Percentiles rank a stretch among this genome's conserved stretches.
Evolutionary conservation across 1,284 basidiomycete species (phyloP).

Genomic region (Agaricales sp.): DNA sequence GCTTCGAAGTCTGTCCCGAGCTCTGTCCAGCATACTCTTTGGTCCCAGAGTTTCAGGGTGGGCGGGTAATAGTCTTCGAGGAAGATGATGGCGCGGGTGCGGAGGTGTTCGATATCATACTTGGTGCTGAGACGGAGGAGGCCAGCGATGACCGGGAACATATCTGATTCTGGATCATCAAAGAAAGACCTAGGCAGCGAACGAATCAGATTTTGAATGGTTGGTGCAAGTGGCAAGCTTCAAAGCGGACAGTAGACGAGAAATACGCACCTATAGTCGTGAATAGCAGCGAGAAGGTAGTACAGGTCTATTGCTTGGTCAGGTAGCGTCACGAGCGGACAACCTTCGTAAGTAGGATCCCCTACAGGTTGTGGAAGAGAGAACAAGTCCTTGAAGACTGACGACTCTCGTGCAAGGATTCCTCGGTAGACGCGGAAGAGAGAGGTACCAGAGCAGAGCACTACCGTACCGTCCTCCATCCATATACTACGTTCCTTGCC

Average conservation of each 20-base stretch:
- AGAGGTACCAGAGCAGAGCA: conserved; percentile 22
- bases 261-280: conserved; percentile 24
- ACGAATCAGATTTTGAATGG: too few relatives aligned
- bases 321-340: conserved; percentile 22
- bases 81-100: conserved; percentile 23
- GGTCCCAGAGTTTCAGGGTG: conserved; percentile 21
- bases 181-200: conserved; percentile 27
- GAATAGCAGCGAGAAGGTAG: conserved; percentile 24
- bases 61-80: conserved; percentile 26
- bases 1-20: conserved; percentile 23
- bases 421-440: conserved; percentile 27
- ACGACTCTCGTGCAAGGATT: conserved; percentile 22
- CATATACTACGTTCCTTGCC: too few relatives aligned
- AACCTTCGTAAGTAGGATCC: conserved; percentile 20
- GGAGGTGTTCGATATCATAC: conserved; percentile 28
- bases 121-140: conserved; percentile 29
- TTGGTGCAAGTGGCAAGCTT: conserved; percentile 7
- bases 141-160: conserved; percentile 21
- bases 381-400: conserved; percentile 27
- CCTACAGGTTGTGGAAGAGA: conserved; percentile 22
- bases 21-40: conserved; percentile 18
- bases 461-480: conserved; percentile 29
- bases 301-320: conserved; percentile 24
- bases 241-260: conserved; percentile 1
- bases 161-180: conserved; percentile 19